Base-by-base conservation (phyloP, 1,284 basidiomycete species). In the Ceratobasidium theobromae region DNA sequence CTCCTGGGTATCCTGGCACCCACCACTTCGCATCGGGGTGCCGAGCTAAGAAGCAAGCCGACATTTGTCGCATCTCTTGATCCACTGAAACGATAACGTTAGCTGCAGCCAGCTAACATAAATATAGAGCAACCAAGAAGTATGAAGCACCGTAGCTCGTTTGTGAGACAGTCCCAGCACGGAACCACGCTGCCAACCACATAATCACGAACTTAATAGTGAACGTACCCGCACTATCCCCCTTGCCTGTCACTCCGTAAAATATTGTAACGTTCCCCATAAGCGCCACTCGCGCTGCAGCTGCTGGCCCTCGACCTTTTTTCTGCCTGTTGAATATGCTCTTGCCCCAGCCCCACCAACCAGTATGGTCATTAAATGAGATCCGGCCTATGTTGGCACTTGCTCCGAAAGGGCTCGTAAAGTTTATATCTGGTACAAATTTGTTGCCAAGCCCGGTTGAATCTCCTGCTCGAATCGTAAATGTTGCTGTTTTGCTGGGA, bases 261-360 rank as follows among this genome's bases (percentile, higher is more conserved):
- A 67, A 35, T 14, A 70, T 49, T n/a, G 43, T 69, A 16, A 71
- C 67, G 16, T 35, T 66, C 0, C 78, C 79, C 40, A 77, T 77
- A 40, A 80, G 73, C 4, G 77, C 74, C 3, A 78, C 77, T 38
- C 79, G 67, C 72, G 75, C 67, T 58, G 69, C 2, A 67, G 70
- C 58, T 68, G 72, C 54, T 23, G 64, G 58, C 21, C 55, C 55
- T 48, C 55, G 41, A 14, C n/a, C 43, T 32, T 53, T 11, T 30
- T 30, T 9, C 45, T 38, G 55, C 43, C 43, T 6, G 48, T 18
- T 11, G 9, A 21, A 30, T 12, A 51, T 25, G 48, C 9, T 11
- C 28, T 51, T 45, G 30, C 28, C 27, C 55, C 55, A 48, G n/a
- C 28, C 28, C 55, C 55, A 48, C 55, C 55, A 58, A 11, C 53